Evolutionary conservation across 73 alveolate species (phyloP).

Genomic region (Paramecium octaurelia): DNA sequence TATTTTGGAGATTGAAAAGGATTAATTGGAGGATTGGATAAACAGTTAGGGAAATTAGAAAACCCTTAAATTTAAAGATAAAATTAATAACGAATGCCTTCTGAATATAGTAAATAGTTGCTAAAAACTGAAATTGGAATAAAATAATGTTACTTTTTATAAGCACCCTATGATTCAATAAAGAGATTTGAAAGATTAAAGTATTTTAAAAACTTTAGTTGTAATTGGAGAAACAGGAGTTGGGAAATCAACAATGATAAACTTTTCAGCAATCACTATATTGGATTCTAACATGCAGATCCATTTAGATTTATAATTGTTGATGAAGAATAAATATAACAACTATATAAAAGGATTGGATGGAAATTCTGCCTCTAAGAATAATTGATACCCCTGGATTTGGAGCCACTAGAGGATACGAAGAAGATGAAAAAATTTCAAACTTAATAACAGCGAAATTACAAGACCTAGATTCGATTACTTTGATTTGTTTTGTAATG

Average conservation of each 20-base stretch:
- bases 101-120: background rate
- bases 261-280: constrained; percentile 33
- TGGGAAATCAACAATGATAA: constrained; percentile 63
- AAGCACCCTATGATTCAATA: too few species aligned
- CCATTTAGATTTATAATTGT: constrained; percentile 50
- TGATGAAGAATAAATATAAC: background rate
- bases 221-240: constrained; percentile 65
- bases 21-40: too few species aligned
- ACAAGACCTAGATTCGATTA: background rate
- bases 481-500: constrained; percentile 45
- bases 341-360: constrained; percentile 18
- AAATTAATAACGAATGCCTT: background rate
- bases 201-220: background rate
- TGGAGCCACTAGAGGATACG: constrained; percentile 57
- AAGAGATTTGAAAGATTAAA: too few species aligned
- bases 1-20: too few species aligned
- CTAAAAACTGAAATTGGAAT: background rate
- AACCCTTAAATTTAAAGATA: too few species aligned
- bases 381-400: constrained; percentile 60
- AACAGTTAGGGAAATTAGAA: too few species aligned
- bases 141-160: background rate
- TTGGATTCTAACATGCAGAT: constrained; percentile 63
- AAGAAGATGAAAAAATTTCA: background rate
- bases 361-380: constrained; percentile 45
- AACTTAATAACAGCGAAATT: background rate